Conservation (phyloP, 257 asterid species). For the Misopates orontium region DNA sequence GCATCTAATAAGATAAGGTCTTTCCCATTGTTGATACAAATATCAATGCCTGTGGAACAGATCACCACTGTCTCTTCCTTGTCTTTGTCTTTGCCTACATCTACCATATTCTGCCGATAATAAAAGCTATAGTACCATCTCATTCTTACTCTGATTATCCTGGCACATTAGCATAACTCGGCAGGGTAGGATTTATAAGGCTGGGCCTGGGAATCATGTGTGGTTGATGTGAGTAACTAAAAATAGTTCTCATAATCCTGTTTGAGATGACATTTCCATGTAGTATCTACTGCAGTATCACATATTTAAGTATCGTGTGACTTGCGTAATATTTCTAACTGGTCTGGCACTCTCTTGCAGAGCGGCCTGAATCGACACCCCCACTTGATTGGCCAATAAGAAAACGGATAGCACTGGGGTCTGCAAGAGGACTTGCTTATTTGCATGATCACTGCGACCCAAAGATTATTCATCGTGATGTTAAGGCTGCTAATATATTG, state of each 20-base stretch:
- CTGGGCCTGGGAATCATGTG: too few species aligned
- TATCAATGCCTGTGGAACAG: too few species aligned
- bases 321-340: not conserved
- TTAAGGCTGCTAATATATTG: constrained; percentile 68
- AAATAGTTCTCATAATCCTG: not conserved
- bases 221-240: not conserved
- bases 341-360: constrained; percentile 14
- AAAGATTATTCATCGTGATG: constrained; percentile 67
- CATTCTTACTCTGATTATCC: too few species aligned
- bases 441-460: constrained; percentile 70
- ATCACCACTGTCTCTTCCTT: too few species aligned
- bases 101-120: too few species aligned
- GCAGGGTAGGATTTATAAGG: too few species aligned
- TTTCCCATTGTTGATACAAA: too few species aligned
- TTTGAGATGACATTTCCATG: not conserved
- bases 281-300: not conserved
- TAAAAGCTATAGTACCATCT: too few species aligned
- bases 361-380: constrained; percentile 34
- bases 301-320: not conserved
- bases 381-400: constrained; percentile 56
- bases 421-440: constrained; percentile 69
- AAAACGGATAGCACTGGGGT: constrained; percentile 52
- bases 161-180: too few species aligned
- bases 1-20: too few species aligned
- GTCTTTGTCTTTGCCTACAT: too few species aligned